Evolutionary conservation across 805 yeast genomes (phyloP).

Genomic region (Aciculoconidium aculeatum): DNA sequence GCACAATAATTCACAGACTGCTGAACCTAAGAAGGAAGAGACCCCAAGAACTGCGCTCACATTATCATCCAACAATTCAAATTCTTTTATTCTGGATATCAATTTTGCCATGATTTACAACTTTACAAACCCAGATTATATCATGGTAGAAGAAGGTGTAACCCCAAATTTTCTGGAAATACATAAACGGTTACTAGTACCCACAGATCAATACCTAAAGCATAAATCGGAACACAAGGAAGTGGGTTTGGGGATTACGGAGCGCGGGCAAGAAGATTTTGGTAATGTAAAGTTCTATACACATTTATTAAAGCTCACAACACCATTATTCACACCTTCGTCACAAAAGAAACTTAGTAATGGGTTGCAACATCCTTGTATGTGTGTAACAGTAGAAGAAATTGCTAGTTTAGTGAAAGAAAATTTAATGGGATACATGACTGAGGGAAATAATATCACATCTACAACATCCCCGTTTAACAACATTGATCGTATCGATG

Average conservation of each 20-base stretch:
- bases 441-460: background rate
- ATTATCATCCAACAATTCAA: constrained; percentile 31
- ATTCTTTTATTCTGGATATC: constrained; percentile 25
- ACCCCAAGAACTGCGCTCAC: constrained; percentile 17
- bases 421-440: constrained; percentile 6
- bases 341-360: constrained; percentile 17
- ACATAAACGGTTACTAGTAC: constrained; percentile 26
- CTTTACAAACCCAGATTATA: constrained; percentile 28
- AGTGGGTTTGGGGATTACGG: constrained; percentile 17
- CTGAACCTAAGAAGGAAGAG: constrained; percentile 12
- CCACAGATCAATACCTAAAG: constrained; percentile 30
- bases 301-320: constrained; percentile 14
- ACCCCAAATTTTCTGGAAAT: constrained; percentile 16
- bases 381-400: constrained; percentile 26
- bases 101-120: constrained; percentile 27
- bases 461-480: background rate
- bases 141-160: background rate
- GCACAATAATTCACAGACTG: constrained; percentile 11
- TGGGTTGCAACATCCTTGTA: constrained; percentile 17
- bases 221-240: constrained; percentile 12
- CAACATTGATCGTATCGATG: constrained; percentile 12
- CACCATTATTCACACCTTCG: constrained; percentile 22
- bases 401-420: constrained; percentile 18
- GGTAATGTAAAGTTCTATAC: constrained; percentile 16
- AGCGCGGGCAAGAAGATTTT: constrained; percentile 11